A percentile compares a stretch with the other conserved stretches of the same genome.
These are phyloP conservation scores for Sporisorium reilianum DNA, from an alignment of 1,284 basidiomycete genomes.

Conservation along the genomic window DNA sequence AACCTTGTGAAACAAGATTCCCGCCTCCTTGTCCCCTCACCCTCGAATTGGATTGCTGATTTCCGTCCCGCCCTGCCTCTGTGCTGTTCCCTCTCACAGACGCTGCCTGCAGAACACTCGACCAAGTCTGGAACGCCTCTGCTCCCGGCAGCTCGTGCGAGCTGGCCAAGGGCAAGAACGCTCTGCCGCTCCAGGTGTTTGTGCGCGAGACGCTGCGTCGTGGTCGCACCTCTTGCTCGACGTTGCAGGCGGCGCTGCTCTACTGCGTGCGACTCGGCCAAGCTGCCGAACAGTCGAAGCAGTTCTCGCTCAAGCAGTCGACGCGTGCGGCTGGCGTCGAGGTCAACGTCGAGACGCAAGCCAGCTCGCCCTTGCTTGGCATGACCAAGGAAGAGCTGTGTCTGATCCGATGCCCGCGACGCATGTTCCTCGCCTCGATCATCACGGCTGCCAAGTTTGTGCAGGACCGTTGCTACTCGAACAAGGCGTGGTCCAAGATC, in stretches of 20 bases:
- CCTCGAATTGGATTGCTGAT: conserved; percentile 15
- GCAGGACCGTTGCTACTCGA: conserved; percentile 91
- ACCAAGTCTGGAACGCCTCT: conserved; percentile 51
- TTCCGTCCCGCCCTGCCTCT: background rate
- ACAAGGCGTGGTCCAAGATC: conserved; percentile 85
- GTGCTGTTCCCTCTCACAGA: conserved; percentile 18
- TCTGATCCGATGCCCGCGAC: conserved; percentile 76
- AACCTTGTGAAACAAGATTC: no score
- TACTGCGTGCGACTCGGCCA: conserved; percentile 60
- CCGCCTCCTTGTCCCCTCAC: background rate
- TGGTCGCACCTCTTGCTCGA: conserved; percentile 64
- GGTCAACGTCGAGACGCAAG: conserved; percentile 21
- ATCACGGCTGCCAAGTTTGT: conserved; percentile 91
- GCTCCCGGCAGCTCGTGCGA: conserved; percentile 35
- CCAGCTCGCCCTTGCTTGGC: conserved; percentile 37
- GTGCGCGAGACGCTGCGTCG: conserved; percentile 67
- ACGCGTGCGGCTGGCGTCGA: conserved; percentile 20
- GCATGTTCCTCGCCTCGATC: conserved; percentile 86
- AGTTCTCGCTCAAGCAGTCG: conserved; percentile 28
- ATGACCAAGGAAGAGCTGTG: conserved; percentile 43
- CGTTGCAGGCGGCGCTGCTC: conserved; percentile 64
- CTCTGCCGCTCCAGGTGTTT: conserved; percentile 62
- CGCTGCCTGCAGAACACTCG: conserved; percentile 48
- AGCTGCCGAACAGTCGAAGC: conserved; percentile 29
- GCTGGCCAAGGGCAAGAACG: conserved; percentile 44